Evolutionary conservation across 306 rosid genomes (phyloP), one percentile per base, ranked within the genome.

Genomic region (Prinsepia uniflora): DNA sequence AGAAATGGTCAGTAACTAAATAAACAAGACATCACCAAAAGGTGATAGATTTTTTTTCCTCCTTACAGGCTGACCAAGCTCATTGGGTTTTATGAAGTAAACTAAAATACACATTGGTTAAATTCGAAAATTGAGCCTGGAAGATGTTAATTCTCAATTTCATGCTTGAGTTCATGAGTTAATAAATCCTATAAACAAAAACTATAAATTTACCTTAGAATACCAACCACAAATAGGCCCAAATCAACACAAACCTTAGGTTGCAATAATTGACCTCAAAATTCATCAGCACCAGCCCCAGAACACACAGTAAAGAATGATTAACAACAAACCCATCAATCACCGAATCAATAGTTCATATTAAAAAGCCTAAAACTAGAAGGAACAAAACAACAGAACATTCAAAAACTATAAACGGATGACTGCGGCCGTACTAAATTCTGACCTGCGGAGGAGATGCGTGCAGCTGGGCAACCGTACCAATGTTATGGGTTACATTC

Each of bases 261-360:
- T 55, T 46, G 4, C 60, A 50, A 56, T 24, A 70, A n/a, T 20
- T 45, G 59, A 58, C 43, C 42, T 66, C 6, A n/a, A 71, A 43
- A 30, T 0, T 45, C 54, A 9, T 5, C 39, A 72, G 48, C 8
- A n/a, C 4, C 52, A 59, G 20, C 63, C 5, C 7, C 3, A 57
- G 42, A 12, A 55, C 24, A 12, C 58, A 45, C 15, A 67, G 7
- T 14, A 19, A 13, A 24, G 13, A 49, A 7, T 6, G 30, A 41
- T 17, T 17, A 64, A 41, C 52, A 6, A 17, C 6, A 59, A 54
- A 68, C 62, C 47, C 72, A 68, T n/a, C 36, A 34, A 17, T 48
- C 20, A 67, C 18, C 5, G 39, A 15, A 30, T 14, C 55, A 43
- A 20, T 19, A 4, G 5, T 19, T 70, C 54, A 59, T 1, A 5